phyloP scores from a whole-genome alignment of 2,329 filamentous ascomycete species.

The Neopestalotiopsis rosae region DNA sequence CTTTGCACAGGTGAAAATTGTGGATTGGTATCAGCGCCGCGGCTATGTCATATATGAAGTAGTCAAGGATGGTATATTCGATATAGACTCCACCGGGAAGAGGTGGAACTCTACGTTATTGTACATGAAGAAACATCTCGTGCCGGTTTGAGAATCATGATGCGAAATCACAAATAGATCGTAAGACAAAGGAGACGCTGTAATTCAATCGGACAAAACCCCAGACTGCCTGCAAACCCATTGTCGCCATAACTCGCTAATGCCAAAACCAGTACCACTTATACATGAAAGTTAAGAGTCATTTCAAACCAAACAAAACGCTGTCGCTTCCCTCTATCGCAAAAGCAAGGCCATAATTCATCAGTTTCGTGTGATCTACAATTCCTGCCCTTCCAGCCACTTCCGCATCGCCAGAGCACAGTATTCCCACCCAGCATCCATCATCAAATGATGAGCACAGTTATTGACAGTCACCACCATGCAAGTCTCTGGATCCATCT shows the following conservation, averaged over 20 bases:
- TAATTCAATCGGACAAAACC: too few relatives aligned
- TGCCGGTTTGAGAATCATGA: background rate
- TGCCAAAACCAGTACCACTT: background rate
- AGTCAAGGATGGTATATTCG: conserved; percentile 23
- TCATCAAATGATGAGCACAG: conserved; percentile 22
- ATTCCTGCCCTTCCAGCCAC: conserved; percentile 17
- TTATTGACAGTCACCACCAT: conserved; percentile 3
- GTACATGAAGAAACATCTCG: conserved; percentile 26
- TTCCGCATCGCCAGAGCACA: conserved; percentile 17
- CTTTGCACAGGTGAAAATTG: conserved; percentile 24
- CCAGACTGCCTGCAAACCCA: too few relatives aligned
- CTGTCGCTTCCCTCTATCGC: too few relatives aligned
- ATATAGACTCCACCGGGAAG: conserved; percentile 27
- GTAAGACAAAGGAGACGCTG: too few relatives aligned
- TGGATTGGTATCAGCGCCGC: conserved; percentile 32
- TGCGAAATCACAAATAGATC: too few relatives aligned
- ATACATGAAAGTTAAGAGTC: background rate
- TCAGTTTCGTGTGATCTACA: background rate
- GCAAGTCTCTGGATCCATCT: conserved; percentile 9
- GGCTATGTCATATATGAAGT: conserved; percentile 27
- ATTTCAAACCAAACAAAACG: background rate
- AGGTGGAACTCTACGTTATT: conserved; percentile 21
- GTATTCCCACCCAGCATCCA: conserved; percentile 21
- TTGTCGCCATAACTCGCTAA: background rate
- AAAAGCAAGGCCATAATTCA: background rate